Percentiles rank a stretch among this genome's conserved stretches.
Evolutionary conservation across 768 basidiomycete genomes (phyloP).

Genomic region (Boletellus sp.): DNA sequence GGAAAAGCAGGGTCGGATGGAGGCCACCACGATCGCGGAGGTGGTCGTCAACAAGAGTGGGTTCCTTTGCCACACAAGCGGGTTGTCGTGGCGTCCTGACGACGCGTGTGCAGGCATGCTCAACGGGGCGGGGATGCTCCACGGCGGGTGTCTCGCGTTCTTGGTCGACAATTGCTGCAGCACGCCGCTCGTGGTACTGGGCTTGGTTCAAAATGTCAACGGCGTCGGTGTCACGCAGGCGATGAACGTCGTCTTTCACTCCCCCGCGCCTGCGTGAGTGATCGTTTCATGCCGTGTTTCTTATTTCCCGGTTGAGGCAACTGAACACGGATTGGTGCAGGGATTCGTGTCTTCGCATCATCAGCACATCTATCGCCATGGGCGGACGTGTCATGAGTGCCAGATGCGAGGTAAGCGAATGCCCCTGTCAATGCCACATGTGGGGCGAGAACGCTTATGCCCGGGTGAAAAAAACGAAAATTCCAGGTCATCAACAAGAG

Average conservation of each 20-base stretch:
- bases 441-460: too few relatives aligned
- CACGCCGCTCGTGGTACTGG: constrained; percentile 65
- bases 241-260: constrained; percentile 66
- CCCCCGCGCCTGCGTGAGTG: constrained; percentile 60
- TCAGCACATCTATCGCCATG: constrained; percentile 61
- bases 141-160: constrained; percentile 73
- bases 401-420: constrained; percentile 57
- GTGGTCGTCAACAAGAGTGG: constrained; percentile 58
- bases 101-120: constrained; percentile 50
- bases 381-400: constrained; percentile 70
- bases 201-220: constrained; percentile 54
- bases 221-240: constrained; percentile 75
- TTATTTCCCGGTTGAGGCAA: too few relatives aligned
- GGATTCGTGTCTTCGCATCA: constrained; percentile 55
- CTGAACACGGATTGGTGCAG: constrained; percentile 31
- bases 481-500: constrained; percentile 61
- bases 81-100: too few relatives aligned
- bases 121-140: constrained; percentile 72
- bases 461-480: too few relatives aligned
- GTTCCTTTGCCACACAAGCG: too few relatives aligned
- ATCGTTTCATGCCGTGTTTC: neutral
- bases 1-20: constrained; percentile 49
- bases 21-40: constrained; percentile 62
- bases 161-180: constrained; percentile 72
- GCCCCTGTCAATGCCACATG: too few relatives aligned